These are phyloP conservation scores for Annulohypoxylon moriforme DNA, from an alignment of 495 filamentous ascomycete genomes.

Conservation along the genomic window DNA sequence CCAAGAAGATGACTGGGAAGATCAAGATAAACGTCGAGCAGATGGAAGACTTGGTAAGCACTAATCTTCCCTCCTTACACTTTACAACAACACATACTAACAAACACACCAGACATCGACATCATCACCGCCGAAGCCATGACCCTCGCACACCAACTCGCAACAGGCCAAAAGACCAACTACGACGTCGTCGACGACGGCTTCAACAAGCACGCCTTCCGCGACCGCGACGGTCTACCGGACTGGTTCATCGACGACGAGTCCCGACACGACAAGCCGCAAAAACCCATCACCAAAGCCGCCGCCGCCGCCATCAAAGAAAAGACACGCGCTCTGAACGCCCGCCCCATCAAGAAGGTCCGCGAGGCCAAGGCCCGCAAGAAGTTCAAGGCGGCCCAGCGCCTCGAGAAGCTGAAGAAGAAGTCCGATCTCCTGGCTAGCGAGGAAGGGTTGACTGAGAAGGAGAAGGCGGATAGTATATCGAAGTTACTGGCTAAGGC, in stretches of 20 bases:
- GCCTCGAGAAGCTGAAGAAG: constrained; percentile 92
- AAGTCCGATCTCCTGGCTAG: constrained; percentile 88
- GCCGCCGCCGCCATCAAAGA: constrained; percentile 95
- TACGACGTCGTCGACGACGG: constrained; percentile 86
- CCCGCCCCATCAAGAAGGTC: constrained; percentile 99
- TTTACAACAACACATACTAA: constrained; percentile 47
- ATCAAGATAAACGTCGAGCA: constrained; percentile 71
- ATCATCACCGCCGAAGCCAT: constrained; percentile 99
- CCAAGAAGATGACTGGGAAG: constrained; percentile 73
- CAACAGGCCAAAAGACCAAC: constrained; percentile 81
- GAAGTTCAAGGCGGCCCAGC: constrained; percentile 93
- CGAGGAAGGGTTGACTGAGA: constrained; percentile 91
- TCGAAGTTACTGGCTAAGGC: constrained; percentile 82
- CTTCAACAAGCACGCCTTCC: constrained; percentile 92
- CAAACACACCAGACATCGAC: constrained; percentile 78
- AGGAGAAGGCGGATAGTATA: constrained; percentile 91
- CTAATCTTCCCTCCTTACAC: background rate
- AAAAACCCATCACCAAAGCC: constrained; percentile 88
- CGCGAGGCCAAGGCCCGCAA: constrained; percentile 94
- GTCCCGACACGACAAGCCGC: constrained; percentile 78
- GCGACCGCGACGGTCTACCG: constrained; percentile 90
- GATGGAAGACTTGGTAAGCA: constrained; percentile 75
- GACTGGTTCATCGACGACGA: constrained; percentile 99
- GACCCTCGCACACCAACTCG: constrained; percentile 94
- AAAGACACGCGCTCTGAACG: constrained; percentile 92